Percentiles rank a stretch among this genome's conserved stretches.
Evolutionary conservation across 257 asterid species (phyloP).

Genomic region (Datura wrightii): DNA sequence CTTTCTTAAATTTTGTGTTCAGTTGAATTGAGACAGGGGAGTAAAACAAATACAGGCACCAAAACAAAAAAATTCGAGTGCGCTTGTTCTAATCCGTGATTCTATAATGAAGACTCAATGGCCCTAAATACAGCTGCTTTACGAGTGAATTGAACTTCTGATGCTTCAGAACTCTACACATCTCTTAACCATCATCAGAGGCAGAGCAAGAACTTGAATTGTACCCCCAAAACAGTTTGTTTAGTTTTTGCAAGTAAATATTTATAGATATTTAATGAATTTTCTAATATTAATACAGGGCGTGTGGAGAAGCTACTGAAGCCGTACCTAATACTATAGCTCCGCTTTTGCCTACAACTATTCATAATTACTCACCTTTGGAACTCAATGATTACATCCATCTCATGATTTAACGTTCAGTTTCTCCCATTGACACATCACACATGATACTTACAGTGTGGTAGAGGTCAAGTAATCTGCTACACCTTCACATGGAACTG

Average conservation of each 20-base stretch:
- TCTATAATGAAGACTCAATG: background rate
- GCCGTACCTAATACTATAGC: background rate
- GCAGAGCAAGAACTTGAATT: no score
- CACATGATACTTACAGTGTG: background rate
- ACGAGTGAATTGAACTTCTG: background rate
- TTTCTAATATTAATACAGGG: background rate
- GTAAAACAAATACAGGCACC: background rate
- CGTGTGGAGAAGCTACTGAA: background rate
- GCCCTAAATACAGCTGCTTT: background rate
- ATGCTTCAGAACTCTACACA: conserved; percentile 1
- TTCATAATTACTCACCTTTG: background rate
- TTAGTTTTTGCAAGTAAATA: background rate
- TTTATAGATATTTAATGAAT: background rate
- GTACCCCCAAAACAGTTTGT: no score
- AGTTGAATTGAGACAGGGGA: no score
- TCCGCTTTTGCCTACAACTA: background rate
- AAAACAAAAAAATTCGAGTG: background rate
- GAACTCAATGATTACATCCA: background rate
- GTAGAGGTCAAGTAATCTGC: background rate
- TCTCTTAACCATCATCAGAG: background rate
- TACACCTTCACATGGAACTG: background rate
- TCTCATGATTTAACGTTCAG: background rate
- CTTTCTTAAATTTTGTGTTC: no score
- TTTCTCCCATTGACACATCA: background rate
- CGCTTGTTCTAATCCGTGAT: background rate